Percentiles rank a stretch among this genome's conserved stretches.
These are phyloP conservation scores for Morella rubra DNA, from an alignment of 306 rosid genomes.

Conservation along the genomic window DNA sequence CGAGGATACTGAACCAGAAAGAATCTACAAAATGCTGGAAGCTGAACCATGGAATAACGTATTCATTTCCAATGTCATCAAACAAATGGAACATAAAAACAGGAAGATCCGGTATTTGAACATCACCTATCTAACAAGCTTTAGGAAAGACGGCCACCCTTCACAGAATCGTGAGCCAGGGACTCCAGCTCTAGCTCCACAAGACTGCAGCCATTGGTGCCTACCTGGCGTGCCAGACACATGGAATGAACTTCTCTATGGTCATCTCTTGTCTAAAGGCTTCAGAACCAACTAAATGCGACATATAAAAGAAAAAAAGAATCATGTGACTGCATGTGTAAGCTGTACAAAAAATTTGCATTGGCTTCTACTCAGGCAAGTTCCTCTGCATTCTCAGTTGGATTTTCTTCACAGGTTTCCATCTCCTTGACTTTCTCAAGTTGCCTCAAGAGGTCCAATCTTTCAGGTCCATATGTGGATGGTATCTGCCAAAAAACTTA, in stretches of 20 bases:
- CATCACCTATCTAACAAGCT: conserved; percentile 79
- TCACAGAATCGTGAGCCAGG: conserved; percentile 80
- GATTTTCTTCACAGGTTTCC: conserved; percentile 46
- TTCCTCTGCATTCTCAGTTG: conserved; percentile 56
- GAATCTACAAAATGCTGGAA: conserved; percentile 44
- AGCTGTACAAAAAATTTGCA: conserved; percentile 50
- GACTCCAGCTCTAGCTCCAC: conserved; percentile 72
- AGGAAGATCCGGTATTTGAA: conserved; percentile 65
- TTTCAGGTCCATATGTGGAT: conserved; percentile 87
- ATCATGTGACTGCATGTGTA: conserved; percentile 33
- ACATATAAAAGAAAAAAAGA: conserved; percentile 20
- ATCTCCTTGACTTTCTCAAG: conserved; percentile 90
- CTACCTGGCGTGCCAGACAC: conserved; percentile 97
- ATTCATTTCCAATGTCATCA: conserved; percentile 54
- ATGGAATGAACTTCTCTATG: conserved; percentile 87
- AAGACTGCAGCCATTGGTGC: conserved; percentile 99
- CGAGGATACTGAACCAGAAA: conserved; percentile 53
- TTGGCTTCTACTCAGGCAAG: conserved; percentile 43
- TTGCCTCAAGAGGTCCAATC: conserved; percentile 93
- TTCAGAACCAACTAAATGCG: conserved; percentile 38
- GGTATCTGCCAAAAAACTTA: conserved; percentile 69
- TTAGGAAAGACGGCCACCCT: conserved; percentile 92
- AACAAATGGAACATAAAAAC: conserved; percentile 59
- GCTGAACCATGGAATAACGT: conserved; percentile 57
- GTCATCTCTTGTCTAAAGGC: conserved; percentile 53